Base-by-base conservation (phyloP, 1,139 yeast species). In the Chernovozyma aurita region DNA sequence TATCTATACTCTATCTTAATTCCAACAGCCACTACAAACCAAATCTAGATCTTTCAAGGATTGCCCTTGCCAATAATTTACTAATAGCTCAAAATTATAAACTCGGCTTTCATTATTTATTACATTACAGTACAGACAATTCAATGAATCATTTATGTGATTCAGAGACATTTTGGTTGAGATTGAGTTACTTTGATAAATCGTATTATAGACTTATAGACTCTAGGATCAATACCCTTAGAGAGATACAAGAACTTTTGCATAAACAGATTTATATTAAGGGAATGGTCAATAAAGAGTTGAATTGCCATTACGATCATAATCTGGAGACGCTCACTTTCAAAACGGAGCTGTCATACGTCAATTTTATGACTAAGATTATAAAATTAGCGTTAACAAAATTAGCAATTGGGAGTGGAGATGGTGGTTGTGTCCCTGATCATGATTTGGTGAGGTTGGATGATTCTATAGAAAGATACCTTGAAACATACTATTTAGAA, bases 151-250 rank as follows among this genome's bases (percentile, higher is more conserved):
- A n/a, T 16, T 30, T 33, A 14, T 24, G 28, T 18, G 43, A 42
- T 12, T 45, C 45, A 27, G 68, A 63, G 36, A 28, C 38, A 18
- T 47, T 61, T 30, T 60, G 61, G 59, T 54, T 58, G 34, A 46
- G 48, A 26, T 31, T 57, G 13, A 46, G 57, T 37, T 40, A 48
- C 7, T 49, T 61, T 30, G 65, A 59, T 36, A 47, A 45, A n/a
- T 38, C 43, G 4, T 52, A 49, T 34, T 52, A 52, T 26, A 32
- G 38, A 5, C 38, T 53, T 26, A 41, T 51, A 1, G 20, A 30
- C 3, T n/a, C 26, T 4, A 38, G 65, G 33, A 26, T 24, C 5
- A 25, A 18, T 14, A 43, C 42, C 13, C 42, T 53, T 20, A 5
- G 31, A 4, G 22, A 37, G 32, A 39, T 55, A 16, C 34, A 36